Percentiles rank a stretch among this genome's conserved stretches.
These are phyloP conservation scores for Psophocarpus tetragonolobus DNA, from an alignment of 306 rosid genomes.

Conservation along the genomic window DNA sequence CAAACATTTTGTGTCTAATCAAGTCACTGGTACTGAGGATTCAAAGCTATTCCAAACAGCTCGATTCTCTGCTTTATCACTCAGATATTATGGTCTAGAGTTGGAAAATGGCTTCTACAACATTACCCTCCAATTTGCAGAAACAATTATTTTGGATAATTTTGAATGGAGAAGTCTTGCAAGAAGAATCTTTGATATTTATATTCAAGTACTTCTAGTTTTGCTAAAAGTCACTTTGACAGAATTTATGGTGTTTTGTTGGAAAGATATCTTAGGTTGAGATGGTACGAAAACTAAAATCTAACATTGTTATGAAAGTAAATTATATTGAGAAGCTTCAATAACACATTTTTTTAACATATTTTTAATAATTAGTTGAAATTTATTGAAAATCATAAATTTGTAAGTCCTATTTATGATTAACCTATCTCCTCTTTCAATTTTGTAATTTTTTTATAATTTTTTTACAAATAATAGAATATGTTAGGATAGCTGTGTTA, in stretches of 20 bases:
- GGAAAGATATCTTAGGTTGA: background rate
- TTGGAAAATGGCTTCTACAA: slow-evolving; percentile 66
- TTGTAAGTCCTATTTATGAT: too few species aligned
- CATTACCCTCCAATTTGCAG: slow-evolving; percentile 64
- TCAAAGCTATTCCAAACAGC: slow-evolving; percentile 63
- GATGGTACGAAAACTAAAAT: too few species aligned
- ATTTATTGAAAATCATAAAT: too few species aligned
- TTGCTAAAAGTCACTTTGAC: background rate
- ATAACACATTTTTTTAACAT: too few species aligned
- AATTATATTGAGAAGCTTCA: too few species aligned
- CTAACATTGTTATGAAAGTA: background rate
- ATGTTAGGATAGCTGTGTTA: too few species aligned
- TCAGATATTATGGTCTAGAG: slow-evolving; percentile 76
- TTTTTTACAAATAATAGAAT: too few species aligned
- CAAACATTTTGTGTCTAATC: background rate
- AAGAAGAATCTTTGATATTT: too few species aligned
- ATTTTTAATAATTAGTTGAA: too few species aligned
- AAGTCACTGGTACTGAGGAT: background rate
- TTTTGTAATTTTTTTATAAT: too few species aligned
- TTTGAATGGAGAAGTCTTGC: too few species aligned
- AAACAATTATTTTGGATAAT: slow-evolving; percentile 42
- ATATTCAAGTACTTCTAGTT: background rate
- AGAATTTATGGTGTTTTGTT: background rate
- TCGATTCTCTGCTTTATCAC: slow-evolving; percentile 71
- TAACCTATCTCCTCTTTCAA: too few species aligned